Evolutionary conservation across 495 filamentous ascomycete genomes (phyloP).

Genomic region (Lepidopterella palustris): DNA sequence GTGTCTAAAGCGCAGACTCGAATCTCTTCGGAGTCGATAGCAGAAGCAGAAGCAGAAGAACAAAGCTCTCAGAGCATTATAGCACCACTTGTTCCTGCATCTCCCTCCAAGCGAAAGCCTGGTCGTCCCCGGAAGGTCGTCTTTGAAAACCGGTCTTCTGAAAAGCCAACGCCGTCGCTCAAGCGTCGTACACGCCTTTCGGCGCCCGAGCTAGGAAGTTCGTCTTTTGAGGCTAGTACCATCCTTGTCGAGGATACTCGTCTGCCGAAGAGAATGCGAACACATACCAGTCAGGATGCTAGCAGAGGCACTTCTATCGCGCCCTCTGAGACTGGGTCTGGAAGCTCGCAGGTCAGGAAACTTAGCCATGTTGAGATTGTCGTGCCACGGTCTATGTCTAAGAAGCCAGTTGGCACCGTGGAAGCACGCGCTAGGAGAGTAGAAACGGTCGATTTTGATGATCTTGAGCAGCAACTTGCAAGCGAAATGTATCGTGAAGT

Average conservation of each 20-base stretch:
- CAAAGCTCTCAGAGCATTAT: neutral
- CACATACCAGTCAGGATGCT: slow-evolving; percentile 17
- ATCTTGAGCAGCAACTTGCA: too few relatives aligned
- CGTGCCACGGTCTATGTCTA: slow-evolving; percentile 8
- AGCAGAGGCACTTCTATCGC: slow-evolving; percentile 5
- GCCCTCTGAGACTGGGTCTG: neutral
- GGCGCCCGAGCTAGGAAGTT: slow-evolving; percentile 16
- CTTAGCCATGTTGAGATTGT: slow-evolving; percentile 25
- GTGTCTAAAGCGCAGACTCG: neutral
- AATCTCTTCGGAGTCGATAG: neutral
- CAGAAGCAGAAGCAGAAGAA: neutral
- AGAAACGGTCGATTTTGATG: slow-evolving; percentile 1
- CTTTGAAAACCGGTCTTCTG: neutral
- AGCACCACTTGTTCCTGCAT: neutral
- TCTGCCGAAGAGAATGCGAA: slow-evolving; percentile 23
- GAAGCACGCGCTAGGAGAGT: neutral
- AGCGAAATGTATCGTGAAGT: neutral
- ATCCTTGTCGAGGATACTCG: slow-evolving; percentile 28
- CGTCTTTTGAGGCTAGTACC: slow-evolving; percentile 13
- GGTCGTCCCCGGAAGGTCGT: neutral
- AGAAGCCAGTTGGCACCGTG: neutral
- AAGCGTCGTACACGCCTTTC: slow-evolving; percentile 19
- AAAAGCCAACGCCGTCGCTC: slow-evolving; percentile 13
- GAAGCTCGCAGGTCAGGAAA: slow-evolving; percentile 15
- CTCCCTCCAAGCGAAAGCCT: neutral